A percentile compares a stretch with the other conserved stretches of the same genome.
phyloP scores from a whole-genome alignment of 1,139 yeast species.

The Scheffersomyces stambukii region DNA sequence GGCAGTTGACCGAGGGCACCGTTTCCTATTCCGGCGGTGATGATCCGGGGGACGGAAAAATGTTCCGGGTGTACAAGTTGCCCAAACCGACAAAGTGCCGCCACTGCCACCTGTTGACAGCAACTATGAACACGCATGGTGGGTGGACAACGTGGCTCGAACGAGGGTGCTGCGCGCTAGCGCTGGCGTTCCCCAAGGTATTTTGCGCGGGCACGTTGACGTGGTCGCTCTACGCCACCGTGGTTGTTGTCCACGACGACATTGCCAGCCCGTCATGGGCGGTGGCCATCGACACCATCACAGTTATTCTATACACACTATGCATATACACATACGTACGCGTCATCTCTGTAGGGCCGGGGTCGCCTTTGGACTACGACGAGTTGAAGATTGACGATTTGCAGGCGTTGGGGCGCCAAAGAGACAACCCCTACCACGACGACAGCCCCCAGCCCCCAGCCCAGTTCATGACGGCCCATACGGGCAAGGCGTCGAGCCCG shows the following conservation, averaged over 20 bases:
- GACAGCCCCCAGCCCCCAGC: slow-evolving; percentile 13
- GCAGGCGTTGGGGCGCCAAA: slow-evolving; percentile 1
- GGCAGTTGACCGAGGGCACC: too few species aligned
- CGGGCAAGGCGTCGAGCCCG: slow-evolving; percentile 12
- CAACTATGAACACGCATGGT: too few species aligned
- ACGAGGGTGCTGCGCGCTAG: slow-evolving; percentile 43
- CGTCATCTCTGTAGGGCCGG: slow-evolving; percentile 59
- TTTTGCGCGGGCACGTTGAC: slow-evolving; percentile 46
- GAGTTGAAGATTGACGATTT: slow-evolving; percentile 6
- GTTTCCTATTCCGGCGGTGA: too few species aligned
- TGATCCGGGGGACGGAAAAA: too few species aligned
- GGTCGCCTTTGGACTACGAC: slow-evolving; percentile 48
- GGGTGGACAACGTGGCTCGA: slow-evolving; percentile 8
- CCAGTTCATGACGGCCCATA: slow-evolving; percentile 15
- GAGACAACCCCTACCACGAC: slow-evolving; percentile 9
- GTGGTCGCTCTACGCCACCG: slow-evolving; percentile 56
- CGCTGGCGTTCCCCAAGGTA: slow-evolving; percentile 56
- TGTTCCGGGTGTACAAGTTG: too few species aligned
- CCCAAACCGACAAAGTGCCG: too few species aligned
- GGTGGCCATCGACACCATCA: slow-evolving; percentile 12
- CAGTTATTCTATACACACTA: slow-evolving; percentile 19
- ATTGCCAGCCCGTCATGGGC: slow-evolving; percentile 12
- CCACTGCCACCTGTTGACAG: too few species aligned
- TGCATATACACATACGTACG: slow-evolving; percentile 45
- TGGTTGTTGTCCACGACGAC: slow-evolving; percentile 16